Evolutionary conservation across 148 eudicot genomes (phyloP).

Genomic region (Polygonum aviculare): DNA sequence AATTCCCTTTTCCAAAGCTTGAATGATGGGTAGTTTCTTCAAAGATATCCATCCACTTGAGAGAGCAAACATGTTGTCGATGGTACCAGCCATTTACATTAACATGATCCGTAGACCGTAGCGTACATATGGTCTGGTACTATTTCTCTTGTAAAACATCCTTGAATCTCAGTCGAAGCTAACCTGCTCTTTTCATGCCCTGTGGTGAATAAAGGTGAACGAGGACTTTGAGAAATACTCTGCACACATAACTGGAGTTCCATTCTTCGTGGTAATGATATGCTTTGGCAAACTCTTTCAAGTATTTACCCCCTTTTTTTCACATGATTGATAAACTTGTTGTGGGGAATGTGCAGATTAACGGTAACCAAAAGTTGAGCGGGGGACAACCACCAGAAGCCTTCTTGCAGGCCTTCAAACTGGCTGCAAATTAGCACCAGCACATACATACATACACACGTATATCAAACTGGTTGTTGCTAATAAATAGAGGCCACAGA

Average conservation of each 20-base stretch:
- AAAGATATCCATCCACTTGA: background rate
- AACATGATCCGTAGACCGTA: background rate
- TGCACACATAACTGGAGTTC: constrained; percentile 53
- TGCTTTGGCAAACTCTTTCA: background rate
- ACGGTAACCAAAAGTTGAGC: constrained; percentile 54
- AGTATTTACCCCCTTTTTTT: background rate
- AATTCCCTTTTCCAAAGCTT: background rate
- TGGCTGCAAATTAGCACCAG: constrained; percentile 25
- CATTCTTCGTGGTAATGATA: constrained; percentile 47
- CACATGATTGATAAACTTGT: background rate
- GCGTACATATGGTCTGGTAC: background rate
- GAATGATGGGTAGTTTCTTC: background rate
- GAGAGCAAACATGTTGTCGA: background rate
- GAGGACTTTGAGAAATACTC: constrained; percentile 68
- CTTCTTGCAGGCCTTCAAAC: constrained; percentile 58
- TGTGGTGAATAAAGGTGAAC: constrained; percentile 38
- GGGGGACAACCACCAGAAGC: constrained; percentile 81
- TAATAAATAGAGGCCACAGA: background rate
- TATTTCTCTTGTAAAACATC: background rate
- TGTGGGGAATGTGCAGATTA: constrained; percentile 43
- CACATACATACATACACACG: background rate
- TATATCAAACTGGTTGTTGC: background rate
- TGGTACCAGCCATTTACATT: background rate
- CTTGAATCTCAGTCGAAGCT: background rate
- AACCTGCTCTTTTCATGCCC: background rate